Conservation (phyloP, 106 monocot species). For the Dendrobium officinale region DNA sequence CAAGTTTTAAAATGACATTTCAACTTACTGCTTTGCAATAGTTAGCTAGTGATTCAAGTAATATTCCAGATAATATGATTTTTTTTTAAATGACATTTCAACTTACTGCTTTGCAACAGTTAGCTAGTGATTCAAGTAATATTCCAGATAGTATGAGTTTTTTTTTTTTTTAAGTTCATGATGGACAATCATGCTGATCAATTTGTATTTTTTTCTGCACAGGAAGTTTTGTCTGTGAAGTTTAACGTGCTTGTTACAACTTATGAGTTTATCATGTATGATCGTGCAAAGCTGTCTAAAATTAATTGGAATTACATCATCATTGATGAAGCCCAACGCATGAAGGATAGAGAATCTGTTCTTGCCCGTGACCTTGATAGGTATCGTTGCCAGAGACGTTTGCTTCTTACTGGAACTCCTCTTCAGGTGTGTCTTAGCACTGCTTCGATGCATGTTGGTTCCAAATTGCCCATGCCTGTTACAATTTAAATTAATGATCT, state of each 20-base stretch:
- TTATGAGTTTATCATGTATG: constrained; percentile 96
- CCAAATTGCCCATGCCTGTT: not conserved
- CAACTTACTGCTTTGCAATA: not conserved
- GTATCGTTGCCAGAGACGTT: constrained; percentile 84
- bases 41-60: not conserved
- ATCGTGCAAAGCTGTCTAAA: constrained; percentile 90
- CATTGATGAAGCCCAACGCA: constrained; percentile 97
- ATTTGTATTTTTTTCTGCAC: not conserved
- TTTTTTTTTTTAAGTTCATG: not conserved
- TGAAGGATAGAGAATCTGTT: constrained; percentile 98
- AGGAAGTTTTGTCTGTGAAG: constrained; percentile 85
- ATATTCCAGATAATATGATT: not conserved
- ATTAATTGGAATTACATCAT: constrained; percentile 98
- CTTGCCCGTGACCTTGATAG: constrained; percentile 95
- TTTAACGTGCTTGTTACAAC: constrained; percentile 98
- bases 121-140: not conserved
- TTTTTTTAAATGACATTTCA: not conserved
- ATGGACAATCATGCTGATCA: not conserved
- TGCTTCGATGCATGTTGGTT: not conserved
- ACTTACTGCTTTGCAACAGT: not conserved
- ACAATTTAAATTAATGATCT: not conserved
- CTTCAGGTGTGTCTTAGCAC: constrained; percentile 56
- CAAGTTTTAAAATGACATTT: not conserved
- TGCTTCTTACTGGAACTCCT: constrained; percentile 97
- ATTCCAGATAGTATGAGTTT: not conserved